Base-by-base conservation (phyloP, 306 rosid species). In the Nissolia schottii region DNA sequence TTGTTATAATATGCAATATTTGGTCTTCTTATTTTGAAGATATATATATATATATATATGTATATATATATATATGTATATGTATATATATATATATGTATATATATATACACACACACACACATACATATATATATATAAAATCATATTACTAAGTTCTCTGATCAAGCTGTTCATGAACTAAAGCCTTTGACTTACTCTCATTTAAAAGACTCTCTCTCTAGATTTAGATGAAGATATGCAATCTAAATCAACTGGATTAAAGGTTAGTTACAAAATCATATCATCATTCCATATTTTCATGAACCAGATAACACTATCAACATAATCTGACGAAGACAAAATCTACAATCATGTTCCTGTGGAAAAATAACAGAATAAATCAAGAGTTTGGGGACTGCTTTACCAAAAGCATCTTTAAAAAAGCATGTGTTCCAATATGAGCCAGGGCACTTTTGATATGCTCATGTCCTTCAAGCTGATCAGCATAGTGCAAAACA, bases 321-420 rank as follows among this genome's bases (percentile, higher is more conserved):
- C 40, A 67, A 64, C 65, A 53, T 18, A 60, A 20, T 51, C 37
- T 10, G 70, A 67, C 25, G 28, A 73, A 31, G 24, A 45, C 53
- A 55, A 22, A 23, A 46, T 22, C 64, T 29, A 28, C 13, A 59
- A 49, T 6, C n/a, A 62, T 19, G 27, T 50, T 11, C 50, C 4
- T 14, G 35, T 34, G 34, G 58, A 79, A 64, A 55, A 4, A 55
- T 37, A 34, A 28, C 8, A 45, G 64, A 49, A 68, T 5, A 59
- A 45, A 59, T 38, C 3, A 18, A 15, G 77, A 23, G 31, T 65
- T 78, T 41, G 25, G 13, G 25, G 13, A 38, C 15, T 56, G 46
- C 16, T 68, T 69, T 83, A 91, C 95, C 95, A 91, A 77, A 79
- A 91, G 96, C 96, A 87, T 91, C 85, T 88, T 91, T 43, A 87